These are phyloP conservation scores for Chalciporus piperatus DNA, from an alignment of 768 basidiomycete species.

Conservation along the genomic window DNA sequence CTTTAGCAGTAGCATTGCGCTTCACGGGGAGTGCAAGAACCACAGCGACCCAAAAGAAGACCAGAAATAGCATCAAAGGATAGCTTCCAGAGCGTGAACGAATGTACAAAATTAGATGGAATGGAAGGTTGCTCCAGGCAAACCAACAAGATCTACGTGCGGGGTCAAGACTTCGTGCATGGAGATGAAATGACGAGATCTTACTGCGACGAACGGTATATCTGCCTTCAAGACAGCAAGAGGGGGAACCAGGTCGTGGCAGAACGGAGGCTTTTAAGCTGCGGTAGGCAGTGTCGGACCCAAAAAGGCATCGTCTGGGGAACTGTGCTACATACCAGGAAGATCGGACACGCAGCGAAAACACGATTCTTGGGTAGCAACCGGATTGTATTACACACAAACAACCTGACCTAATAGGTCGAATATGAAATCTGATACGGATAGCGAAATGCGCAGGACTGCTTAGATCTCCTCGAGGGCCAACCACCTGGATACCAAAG, in stretches of 20 bases:
- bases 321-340: no score
- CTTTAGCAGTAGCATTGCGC: slow-evolving; percentile 3
- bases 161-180: not conserved
- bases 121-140: not conserved
- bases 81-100: slow-evolving; percentile 20
- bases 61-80: slow-evolving; percentile 1
- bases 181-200: not conserved
- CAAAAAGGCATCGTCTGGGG: no score
- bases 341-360: no score
- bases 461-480: slow-evolving; percentile 38
- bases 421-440: not conserved
- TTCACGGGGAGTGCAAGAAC: slow-evolving; percentile 8
- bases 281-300: no score
- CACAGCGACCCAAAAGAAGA: slow-evolving; percentile 2
- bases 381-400: no score
- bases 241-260: not conserved
- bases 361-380: no score
- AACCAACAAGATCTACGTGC: not conserved
- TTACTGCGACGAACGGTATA: not conserved
- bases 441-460: not conserved
- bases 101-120: slow-evolving; percentile 23
- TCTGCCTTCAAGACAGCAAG: slow-evolving; percentile 2
- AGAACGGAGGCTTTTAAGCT: not conserved
- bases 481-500: slow-evolving; percentile 67
- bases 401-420: no score